Evolutionary conservation across 352 stramenopile genomes (phyloP), one percentile per base, ranked within the genome.

Genomic region (Globisporangium polare): DNA sequence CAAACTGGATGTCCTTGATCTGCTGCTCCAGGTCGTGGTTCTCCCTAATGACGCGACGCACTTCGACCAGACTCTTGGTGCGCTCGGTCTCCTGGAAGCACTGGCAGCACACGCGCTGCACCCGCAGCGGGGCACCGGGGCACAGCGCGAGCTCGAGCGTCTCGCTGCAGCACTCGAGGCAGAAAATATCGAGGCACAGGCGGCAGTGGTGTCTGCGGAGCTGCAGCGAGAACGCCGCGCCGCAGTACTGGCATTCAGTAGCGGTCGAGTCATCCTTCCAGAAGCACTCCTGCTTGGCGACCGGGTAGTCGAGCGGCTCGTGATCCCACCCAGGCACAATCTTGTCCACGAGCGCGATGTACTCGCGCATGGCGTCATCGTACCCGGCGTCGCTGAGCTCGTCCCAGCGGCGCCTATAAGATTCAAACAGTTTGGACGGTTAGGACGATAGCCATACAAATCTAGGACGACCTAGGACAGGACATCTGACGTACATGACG

Each of bases 111-210:
- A 92, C 78, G 18, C 83, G 80, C 64, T 86, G 74, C 3, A 49
- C 27, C 2, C 80, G 77, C 33, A 90, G n/a, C 0, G 80, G 77
- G 5, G 80, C 83, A 0, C 83, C 83, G 1, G 72, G 72, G 53
- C 79, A 92, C 18, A 92, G 49, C 22, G 78, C 79, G 27, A 92
- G 62, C 24, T 89, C 76, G 31, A 92, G 58, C 0, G 58, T 52
- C 8, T 74, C 67, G 35, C 54, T 58, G 55, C 78, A 86, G 71
- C 83, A 92, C 5, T 60, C 20, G n/a, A 55, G 58, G 39, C 83
- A 92, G 46, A 86, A 92, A 17, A 92, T 86, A 18, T 84, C 73
- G 61, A 92, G 68, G 66, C 83, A 92, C 54, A 90, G 65, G 10
- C 80, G 83, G 56, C 83, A 92, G 59, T 92, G 83, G 27, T 90